Evolutionary conservation across 1,284 basidiomycete genomes (phyloP), one percentile per base, ranked within the genome.

Genomic region (Sporisorium graminicola): DNA sequence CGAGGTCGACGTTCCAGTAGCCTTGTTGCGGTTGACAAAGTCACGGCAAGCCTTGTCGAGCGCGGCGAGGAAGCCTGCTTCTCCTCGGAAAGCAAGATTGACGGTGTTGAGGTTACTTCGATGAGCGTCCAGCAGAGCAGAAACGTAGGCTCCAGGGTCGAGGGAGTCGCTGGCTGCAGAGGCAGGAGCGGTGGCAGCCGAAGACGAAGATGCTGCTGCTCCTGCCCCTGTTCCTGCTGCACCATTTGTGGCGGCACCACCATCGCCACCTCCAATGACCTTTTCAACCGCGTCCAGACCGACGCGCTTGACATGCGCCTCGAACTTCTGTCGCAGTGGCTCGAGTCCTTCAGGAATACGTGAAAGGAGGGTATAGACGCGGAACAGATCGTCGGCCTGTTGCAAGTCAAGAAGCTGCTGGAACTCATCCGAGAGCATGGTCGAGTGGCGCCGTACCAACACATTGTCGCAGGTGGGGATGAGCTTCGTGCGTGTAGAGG

Each of bases 11-110:
- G 65, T 60, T 35, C 82, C 82, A 3, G 83, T 85, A 5, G 94
- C 95, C 64, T 92, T 91, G 86, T 99, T 99, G 53, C 91, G 89
- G 86, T 99, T 99, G 86, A 96, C 93, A 85, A 96, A 98, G 85
- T 96, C 94, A 83, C 94, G 89, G 87, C 96, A 98, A 12, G 97
- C 97, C 80, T 89, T 88, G 87, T 99, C 97, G 49, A 99, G 89
- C 83, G 93, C 93, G 0, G 95, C 95, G 44, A 94, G 93, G 86
- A 99, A 99, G 1, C 95, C 95, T 40, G 95, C 92, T 86, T 99
- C 97, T 29, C 92, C 92, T 79, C 92, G 91, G 90, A 99, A 99
- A 74, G 94, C 94, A 64, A 93, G 90, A 58, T 91, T 90, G 70
- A 98, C 94, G 1, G 94, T 94, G 81, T 94, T 93, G 68, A 92